phyloP scores from a whole-genome alignment of 176 grass and related monocot genomes.

The Dendrocalamus sinicus region DNA sequence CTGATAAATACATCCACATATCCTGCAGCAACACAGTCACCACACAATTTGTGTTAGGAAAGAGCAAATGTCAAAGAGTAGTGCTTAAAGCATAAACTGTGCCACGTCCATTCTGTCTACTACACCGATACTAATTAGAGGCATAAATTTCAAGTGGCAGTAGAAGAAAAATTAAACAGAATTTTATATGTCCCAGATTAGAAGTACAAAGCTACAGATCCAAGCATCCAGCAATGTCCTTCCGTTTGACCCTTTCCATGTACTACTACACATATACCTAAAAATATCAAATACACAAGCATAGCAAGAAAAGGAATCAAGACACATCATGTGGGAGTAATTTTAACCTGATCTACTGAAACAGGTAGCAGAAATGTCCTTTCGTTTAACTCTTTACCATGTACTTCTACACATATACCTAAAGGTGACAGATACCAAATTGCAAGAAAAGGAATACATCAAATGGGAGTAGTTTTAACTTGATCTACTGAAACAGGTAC shows the following conservation, averaged over 20 bases:
- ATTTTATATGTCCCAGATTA: neutral
- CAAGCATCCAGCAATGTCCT: neutral
- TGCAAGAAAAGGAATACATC: neutral
- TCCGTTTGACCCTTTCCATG: neutral
- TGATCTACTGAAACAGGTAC: neutral
- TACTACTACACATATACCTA: neutral
- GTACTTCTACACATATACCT: neutral
- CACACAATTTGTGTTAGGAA: constrained; percentile 29
- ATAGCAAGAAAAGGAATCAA: neutral
- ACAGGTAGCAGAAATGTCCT: neutral
- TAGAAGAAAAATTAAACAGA: neutral
- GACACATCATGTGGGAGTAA: neutral
- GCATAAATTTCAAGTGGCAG: neutral
- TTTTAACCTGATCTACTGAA: constrained; percentile 7
- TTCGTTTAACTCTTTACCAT: neutral
- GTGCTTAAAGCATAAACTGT: constrained; percentile 5
- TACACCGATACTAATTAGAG: neutral
- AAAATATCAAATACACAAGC: neutral
- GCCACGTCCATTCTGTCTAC: neutral
- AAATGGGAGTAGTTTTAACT: neutral
- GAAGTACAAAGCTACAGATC: neutral
- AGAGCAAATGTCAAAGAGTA: neutral
- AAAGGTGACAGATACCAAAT: neutral
- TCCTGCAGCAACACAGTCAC: constrained; percentile 65
- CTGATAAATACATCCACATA: constrained; percentile 99